These are phyloP conservation scores for Nelumbo lutea DNA, from an alignment of 164 flowering plant genomes.

Conservation along the genomic window DNA sequence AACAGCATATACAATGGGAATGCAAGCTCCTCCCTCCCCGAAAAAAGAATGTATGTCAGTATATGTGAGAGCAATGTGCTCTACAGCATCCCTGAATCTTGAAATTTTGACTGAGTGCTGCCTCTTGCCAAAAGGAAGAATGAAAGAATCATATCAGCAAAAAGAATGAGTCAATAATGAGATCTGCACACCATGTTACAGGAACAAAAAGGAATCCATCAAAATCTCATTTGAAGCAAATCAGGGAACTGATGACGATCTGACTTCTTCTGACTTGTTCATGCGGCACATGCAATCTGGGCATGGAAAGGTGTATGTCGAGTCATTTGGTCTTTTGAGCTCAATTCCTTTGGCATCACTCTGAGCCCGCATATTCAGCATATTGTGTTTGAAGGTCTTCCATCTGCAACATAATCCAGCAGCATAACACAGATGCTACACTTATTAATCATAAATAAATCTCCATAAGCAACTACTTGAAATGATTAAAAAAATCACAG, in stretches of 20 bases:
- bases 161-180: conserved; percentile 13
- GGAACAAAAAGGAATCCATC: conserved; percentile 1
- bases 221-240: neutral
- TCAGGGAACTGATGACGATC: conserved; percentile 44
- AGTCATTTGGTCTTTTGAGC: conserved; percentile 70
- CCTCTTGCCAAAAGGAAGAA: conserved; percentile 8
- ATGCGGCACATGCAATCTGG: conserved; percentile 87
- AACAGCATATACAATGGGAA: neutral
- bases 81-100: neutral
- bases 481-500: too few relatives aligned
- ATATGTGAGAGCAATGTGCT: conserved; percentile 8
- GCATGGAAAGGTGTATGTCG: conserved; percentile 86
- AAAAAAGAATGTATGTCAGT: neutral
- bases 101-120: neutral
- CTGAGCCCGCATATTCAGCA: conserved; percentile 70
- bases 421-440: neutral
- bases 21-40: neutral
- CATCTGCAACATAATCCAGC: conserved; percentile 47
- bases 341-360: conserved; percentile 90
- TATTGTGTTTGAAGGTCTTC: conserved; percentile 81
- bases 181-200: conserved; percentile 1
- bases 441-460: too few relatives aligned
- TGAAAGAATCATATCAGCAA: conserved; percentile 14
- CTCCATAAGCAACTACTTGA: too few relatives aligned
- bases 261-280: conserved; percentile 50